Conservation (phyloP, 805 yeast species). For the Schizosaccharomyces osmophilus region DNA sequence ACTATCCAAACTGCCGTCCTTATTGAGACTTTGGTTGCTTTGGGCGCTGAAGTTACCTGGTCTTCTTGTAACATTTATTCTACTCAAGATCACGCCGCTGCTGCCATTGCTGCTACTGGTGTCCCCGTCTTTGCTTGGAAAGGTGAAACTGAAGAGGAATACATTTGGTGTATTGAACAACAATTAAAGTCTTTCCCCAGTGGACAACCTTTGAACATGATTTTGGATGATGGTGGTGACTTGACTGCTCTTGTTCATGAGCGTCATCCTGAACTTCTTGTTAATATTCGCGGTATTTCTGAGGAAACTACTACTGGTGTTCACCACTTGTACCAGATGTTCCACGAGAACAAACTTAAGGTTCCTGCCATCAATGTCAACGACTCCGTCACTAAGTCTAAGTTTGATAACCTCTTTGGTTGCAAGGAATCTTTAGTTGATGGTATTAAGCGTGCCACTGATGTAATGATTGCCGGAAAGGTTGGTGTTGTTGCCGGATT, state of each 20-base stretch:
- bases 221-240: conserved; percentile 98
- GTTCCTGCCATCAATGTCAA: conserved; percentile 98
- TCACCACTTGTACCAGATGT: conserved; percentile 92
- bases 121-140: conserved; percentile 99
- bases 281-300: conserved; percentile 81
- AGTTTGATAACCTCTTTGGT: conserved; percentile 97
- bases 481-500: conserved; percentile 96
- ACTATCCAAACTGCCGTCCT: conserved; percentile 97
- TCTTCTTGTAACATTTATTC: conserved; percentile 97
- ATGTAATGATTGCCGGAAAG: conserved; percentile 98
- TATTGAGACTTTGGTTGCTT: conserved; percentile 86
- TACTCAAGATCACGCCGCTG: conserved; percentile 50
- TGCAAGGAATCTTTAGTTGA: conserved; percentile 96
- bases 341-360: conserved; percentile 67
- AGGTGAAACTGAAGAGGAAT: conserved; percentile 99
- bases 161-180: conserved; percentile 97
- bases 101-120: conserved; percentile 98
- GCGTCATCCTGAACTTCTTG: conserved; percentile 92
- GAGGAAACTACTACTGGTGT: conserved; percentile 99
- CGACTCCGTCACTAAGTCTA: conserved; percentile 96
- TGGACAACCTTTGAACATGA: conserved; percentile 79
- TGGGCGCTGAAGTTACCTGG: conserved; percentile 99
- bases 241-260: conserved; percentile 89
- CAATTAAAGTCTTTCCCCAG: conserved; percentile 96
- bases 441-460: conserved; percentile 99